Evolutionary conservation across 192 early-diverging fungal species (phyloP), one percentile per base, ranked within the genome.

Genomic region (Dimargaris cristalligena): DNA sequence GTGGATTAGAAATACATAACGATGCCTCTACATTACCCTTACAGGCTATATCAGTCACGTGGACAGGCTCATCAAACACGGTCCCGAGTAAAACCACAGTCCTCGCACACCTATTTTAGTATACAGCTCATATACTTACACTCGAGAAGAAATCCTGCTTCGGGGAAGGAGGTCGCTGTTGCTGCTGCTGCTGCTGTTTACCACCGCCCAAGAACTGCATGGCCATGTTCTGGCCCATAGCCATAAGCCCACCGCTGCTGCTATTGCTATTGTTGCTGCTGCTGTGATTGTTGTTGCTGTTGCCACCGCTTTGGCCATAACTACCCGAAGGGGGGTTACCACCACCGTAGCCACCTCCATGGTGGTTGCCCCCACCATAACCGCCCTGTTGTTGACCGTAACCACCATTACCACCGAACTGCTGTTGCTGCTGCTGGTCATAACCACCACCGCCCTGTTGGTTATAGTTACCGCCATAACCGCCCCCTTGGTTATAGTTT

Each of bases 171-270:
- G 46, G 25, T 22, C 46, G n/a, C 3, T 47, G 46, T 25, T 18
- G 25, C 46, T 18, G 25, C 46, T 47, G 46, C 6, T 47, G 46
- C 6, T 25, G n/a, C 20, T 47, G 46, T 3, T 25, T 25, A 47
- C 46, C 46, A 6, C n/a, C n/a, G n/a, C 46, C 46, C 3, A 47
- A 47, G 46, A 47, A 1, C 46, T 47, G 46, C 20, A 25, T 25
- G 46, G 46, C 46, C 25, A 47, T 47, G 46, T 47, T 47, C 46
- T 47, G 46, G 46, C n/a, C 46, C 46, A 47, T 47, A 47, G n/a
- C 44, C 44, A 44, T 44, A 44, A 14, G 13, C 13, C 11, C 11
- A 20, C 44, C 44, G 44, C 44, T 20, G 20, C 44, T 20, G 20
- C 20, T 11, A 44, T 20, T 20, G 20, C 44, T 20, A 44, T n/a